Conservation (phyloP, 2,329 filamentous ascomycete genomes). For the Fusarium armeniacum region DNA sequence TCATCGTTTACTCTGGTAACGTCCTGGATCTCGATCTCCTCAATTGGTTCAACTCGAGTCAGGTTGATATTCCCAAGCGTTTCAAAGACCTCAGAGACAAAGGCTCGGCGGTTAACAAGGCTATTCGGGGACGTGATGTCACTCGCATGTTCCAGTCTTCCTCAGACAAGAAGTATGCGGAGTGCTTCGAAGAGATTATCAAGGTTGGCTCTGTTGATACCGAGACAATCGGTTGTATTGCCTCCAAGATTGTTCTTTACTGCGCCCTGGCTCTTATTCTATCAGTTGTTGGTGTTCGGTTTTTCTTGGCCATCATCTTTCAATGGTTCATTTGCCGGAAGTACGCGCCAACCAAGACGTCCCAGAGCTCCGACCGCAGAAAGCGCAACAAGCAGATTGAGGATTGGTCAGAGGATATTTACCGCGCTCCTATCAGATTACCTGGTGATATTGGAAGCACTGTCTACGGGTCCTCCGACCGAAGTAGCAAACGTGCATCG, state of each 20-base stretch:
- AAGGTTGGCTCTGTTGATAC: conserved; percentile 97
- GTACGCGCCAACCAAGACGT: conserved; percentile 88
- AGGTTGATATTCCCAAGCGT: conserved; percentile 80
- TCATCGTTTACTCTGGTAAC: conserved; percentile 94
- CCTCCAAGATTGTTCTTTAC: conserved; percentile 96
- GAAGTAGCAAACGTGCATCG: conserved; percentile 83
- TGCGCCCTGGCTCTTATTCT: conserved; percentile 93
- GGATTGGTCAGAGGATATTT: conserved; percentile 98
- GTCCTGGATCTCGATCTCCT: conserved; percentile 92
- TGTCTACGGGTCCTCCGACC: conserved; percentile 71
- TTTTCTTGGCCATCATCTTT: conserved; percentile 89
- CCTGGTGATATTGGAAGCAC: conserved; percentile 79
- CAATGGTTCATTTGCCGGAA: conserved; percentile 95
- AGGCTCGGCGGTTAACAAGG: conserved; percentile 68
- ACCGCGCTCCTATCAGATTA: conserved; percentile 87
- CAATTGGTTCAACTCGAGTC: conserved; percentile 86
- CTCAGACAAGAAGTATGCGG: conserved; percentile 82
- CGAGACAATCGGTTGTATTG: conserved; percentile 96
- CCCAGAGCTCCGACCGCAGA: conserved; percentile 83
- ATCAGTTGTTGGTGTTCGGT: conserved; percentile 87
- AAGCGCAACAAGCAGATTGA: conserved; percentile 94
- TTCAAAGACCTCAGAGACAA: conserved; percentile 86
- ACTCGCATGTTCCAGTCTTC: conserved; percentile 87
- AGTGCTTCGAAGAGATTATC: conserved; percentile 93
- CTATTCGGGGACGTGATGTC: conserved; percentile 85